Evolutionary conservation across 768 basidiomycete species (phyloP).

Genomic region (Suillus clintonianus): DNA sequence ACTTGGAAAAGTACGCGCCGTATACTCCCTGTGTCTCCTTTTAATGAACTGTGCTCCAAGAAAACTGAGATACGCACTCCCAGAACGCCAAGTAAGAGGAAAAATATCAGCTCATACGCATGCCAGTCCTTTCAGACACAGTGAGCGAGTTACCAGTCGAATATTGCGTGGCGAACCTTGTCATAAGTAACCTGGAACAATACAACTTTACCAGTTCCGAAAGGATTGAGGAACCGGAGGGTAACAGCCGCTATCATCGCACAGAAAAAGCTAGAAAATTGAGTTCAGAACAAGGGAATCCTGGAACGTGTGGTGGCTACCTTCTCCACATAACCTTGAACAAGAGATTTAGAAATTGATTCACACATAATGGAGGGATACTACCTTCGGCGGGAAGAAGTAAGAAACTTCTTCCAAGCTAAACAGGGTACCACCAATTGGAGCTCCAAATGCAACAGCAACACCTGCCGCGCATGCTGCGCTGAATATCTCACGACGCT

Average conservation of each 20-base stretch:
- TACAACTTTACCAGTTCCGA: conserved; percentile 92
- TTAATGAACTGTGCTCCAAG: conserved; percentile 7
- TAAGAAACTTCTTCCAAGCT: conserved; percentile 95
- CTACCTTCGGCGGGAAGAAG: conserved; percentile 92
- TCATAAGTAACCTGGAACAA: conserved; percentile 91
- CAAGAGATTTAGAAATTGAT: background rate
- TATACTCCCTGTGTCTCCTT: conserved; percentile 71
- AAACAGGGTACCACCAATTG: conserved; percentile 91
- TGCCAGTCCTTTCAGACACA: conserved; percentile 79
- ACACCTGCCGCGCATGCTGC: conserved; percentile 98
- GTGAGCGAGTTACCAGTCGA: background rate
- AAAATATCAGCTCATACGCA: conserved; percentile 82
- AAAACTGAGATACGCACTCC: conserved; percentile 54
- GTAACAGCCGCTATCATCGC: conserved; percentile 98
- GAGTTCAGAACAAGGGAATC: conserved; percentile 30
- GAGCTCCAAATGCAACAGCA: conserved; percentile 95
- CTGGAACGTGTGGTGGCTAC: conserved; percentile 39
- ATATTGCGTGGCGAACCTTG: conserved; percentile 46
- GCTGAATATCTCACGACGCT: conserved; percentile 91
- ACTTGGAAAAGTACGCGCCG: conserved; percentile 89
- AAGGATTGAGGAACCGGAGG: conserved; percentile 89
- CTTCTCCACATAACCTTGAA: conserved; percentile 89
- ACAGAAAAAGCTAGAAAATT: conserved; percentile 83
- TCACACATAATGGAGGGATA: conserved; percentile 1
- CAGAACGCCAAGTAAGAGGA: conserved; percentile 84